A percentile compares a stretch with the other conserved stretches of the same genome.
Conservation (phyloP, 78 protist species). For the Dictyostelium brefeldianum region DNA sequence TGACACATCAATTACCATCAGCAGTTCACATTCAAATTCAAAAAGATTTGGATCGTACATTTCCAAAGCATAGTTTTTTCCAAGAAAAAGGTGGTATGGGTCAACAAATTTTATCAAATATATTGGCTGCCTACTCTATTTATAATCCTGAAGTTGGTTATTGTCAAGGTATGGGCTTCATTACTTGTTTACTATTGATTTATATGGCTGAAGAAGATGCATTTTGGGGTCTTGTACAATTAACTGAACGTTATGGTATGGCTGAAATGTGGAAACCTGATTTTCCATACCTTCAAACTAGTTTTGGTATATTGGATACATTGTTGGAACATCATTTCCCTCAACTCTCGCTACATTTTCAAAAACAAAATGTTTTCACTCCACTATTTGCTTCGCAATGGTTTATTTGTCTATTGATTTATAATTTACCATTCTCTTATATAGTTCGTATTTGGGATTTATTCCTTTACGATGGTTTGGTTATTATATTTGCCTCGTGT, state of each 20-base stretch:
- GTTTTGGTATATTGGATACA: slow-evolving; percentile 30
- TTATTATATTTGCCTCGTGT: slow-evolving; percentile 71
- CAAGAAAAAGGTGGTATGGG: slow-evolving; percentile 80
- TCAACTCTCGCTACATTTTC: slow-evolving; percentile 40
- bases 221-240: slow-evolving; percentile 74
- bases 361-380: slow-evolving; percentile 64
- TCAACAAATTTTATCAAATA: slow-evolving; percentile 76
- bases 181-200: slow-evolving; percentile 84
- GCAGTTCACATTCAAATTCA: slow-evolving; percentile 70
- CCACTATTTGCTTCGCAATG: slow-evolving; percentile 71
- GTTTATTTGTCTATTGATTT: slow-evolving; percentile 77
- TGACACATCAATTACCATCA: slow-evolving; percentile 1
- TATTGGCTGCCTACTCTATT: slow-evolving; percentile 82
- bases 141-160: slow-evolving; percentile 89
- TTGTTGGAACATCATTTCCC: slow-evolving; percentile 50
- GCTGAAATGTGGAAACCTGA: slow-evolving; percentile 74
- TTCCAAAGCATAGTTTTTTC: slow-evolving; percentile 81
- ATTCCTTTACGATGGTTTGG: slow-evolving; percentile 83
- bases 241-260: slow-evolving; percentile 73
- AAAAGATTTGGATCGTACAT: slow-evolving; percentile 83
- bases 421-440: slow-evolving; percentile 81
- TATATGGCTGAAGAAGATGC: slow-evolving; percentile 89
- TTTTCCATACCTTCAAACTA: slow-evolving; percentile 69
- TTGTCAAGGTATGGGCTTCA: slow-evolving; percentile 92
- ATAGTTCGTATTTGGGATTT: slow-evolving; percentile 88